Base-by-base conservation (phyloP, 352 stramenopile species). In the Globisporangium okanoganense region DNA sequence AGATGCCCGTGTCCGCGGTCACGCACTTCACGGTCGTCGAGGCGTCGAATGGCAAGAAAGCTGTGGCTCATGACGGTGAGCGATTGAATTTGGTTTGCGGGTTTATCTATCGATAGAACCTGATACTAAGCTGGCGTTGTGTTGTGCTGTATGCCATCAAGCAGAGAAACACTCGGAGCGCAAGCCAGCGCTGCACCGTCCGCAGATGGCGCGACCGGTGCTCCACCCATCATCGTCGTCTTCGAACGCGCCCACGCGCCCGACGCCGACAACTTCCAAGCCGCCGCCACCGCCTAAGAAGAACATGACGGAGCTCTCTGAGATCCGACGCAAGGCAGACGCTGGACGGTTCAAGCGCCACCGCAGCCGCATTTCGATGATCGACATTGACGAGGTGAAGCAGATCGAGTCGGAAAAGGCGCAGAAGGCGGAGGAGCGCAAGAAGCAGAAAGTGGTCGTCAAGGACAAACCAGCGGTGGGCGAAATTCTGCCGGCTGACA, bases 311-410 rank as follows among this genome's bases (percentile, higher is more conserved):
- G 56, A 93, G 41, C 75, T 89, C 57, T 91, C 83, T 5, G 83
- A 93, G 64, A 93, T 94, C 57, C 82, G 85, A 50, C 82, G 83
- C 20, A 92, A 94, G 59, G 85, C 85, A 6, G 85, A 94, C 55
- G 82, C 82, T 0, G 85, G 85, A 2, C 73, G 85, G 0, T 94
- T 94, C 57, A 94, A 94, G 70, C 75, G 85, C 36, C 82, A 94
- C 62, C 75, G 85, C 9, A 93, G 75, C 50, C 85, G 85, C 33
- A 94, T 94, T 51, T 94, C 85, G 5, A 90, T 94, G 81, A 94
- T 94, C 60, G 85, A 94, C 58, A 79, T 94, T 33, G 87, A 94
- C 22, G 85, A 94, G 55, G 82, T 94, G 7, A 94, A 94, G 68
- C 85, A 94, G 68, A 94, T 94, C 54, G 83, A 93, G 56, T 84